Evolutionary conservation across 2,329 filamentous ascomycete genomes (phyloP).

Genomic region (Metarhizium humberi): DNA sequence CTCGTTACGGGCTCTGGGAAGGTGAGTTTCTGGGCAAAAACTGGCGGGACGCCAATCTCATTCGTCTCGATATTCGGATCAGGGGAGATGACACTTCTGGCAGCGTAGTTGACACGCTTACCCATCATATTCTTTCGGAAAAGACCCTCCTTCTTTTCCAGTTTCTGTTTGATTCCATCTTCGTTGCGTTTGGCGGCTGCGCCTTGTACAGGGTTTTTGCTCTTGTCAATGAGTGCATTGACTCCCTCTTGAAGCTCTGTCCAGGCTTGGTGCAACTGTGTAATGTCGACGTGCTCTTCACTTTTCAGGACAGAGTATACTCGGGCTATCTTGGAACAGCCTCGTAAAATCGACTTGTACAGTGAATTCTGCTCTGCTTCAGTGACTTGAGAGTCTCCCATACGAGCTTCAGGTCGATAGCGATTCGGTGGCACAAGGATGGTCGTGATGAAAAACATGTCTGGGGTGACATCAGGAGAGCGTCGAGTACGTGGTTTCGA

Average conservation of each 20-base stretch:
- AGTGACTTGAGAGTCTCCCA: conserved; percentile 70
- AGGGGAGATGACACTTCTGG: conserved; percentile 93
- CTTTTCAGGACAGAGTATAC: conserved; percentile 47
- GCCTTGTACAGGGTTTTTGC: conserved; percentile 75
- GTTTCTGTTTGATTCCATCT: conserved; percentile 92
- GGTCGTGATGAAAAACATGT: conserved; percentile 90
- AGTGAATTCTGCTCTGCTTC: conserved; percentile 83
- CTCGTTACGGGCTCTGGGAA: conserved; percentile 96
- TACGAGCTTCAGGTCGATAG: conserved; percentile 78
- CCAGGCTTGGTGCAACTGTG: conserved; percentile 73
- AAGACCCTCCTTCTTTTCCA: conserved; percentile 97
- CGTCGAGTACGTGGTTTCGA: conserved; percentile 56
- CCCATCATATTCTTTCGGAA: conserved; percentile 99
- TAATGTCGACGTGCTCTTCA: conserved; percentile 41
- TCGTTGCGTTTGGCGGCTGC: conserved; percentile 69
- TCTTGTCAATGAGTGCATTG: conserved; percentile 86
- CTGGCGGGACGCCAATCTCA: conserved; percentile 96
- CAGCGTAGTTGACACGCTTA: conserved; percentile 97
- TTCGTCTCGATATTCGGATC: conserved; percentile 99
- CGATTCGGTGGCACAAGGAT: conserved; percentile 87
- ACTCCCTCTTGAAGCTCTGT: conserved; percentile 79
- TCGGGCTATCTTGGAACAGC: conserved; percentile 63
- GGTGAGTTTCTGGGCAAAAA: conserved; percentile 91
- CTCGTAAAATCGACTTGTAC: conserved; percentile 75
- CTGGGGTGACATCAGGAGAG: conserved; percentile 51